Base-by-base conservation (phyloP, 306 rosid genomes). In the Sechiopsis laciniata region DNA sequence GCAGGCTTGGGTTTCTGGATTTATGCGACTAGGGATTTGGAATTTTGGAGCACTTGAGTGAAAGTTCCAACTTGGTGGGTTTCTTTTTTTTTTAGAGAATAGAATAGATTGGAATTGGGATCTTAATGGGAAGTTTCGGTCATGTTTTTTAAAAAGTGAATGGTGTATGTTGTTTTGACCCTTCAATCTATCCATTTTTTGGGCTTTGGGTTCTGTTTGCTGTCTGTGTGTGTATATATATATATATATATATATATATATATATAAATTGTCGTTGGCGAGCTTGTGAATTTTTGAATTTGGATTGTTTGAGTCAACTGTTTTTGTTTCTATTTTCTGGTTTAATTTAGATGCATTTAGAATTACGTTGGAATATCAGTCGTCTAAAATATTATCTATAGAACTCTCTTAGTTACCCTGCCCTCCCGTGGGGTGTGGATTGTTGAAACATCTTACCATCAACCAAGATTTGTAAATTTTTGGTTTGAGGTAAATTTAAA, bases 211-310 rank as follows among this genome's bases (percentile, higher is more conserved):
- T 51, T 70, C 45, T 51, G 12, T 13, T 24, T 24, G 46, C 15
- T 14, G 59, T 24, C 13, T 70, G 74, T 58, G 51, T 70, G 74
- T 70, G 74, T 26, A 26, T 26, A 26, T 26, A 26, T 26, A 26
- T 26, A 26, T 1, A 26, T 26, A 26, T 26, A 26, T n/a, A n/a
- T 26, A 26, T 26, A 26, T 26, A 26, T 26, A 26, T 26, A 26
- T 1, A 26, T 26, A 26, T 26, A 26, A 26, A 26, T 70, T 70
- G 10, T 70, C 46, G 40, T 70, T 70, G 19, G 46, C 17, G 45
- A 45, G 6, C 1, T 24, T 7, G 21, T 70, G 10, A 22, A 15
- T 50, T 29, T n/a, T 9, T 0, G 20, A 48, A 50, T 48, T 50
- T 51, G 22, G 46, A 14, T 62, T 32, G 46, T 29, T 62, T 6